Conservation (phyloP, 441 rosid species). For the Pelargonium cotyledonis region DNA sequence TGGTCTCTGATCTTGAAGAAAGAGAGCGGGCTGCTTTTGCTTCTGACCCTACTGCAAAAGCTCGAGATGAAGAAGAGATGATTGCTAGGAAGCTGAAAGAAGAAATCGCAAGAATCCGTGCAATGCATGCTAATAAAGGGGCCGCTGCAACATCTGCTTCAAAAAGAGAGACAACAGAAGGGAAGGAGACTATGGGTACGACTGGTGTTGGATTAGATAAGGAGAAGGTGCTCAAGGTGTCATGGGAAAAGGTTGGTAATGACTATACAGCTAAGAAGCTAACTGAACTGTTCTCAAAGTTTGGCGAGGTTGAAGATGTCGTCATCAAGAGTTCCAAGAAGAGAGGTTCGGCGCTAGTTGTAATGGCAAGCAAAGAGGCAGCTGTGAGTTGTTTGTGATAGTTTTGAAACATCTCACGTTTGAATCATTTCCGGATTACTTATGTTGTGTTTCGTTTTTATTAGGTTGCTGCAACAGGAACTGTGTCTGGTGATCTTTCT, state of each 20-base stretch:
- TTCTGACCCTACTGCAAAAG: constrained; percentile 35
- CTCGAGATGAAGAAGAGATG: constrained; percentile 56
- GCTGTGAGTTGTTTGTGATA: constrained; percentile 42
- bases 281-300: constrained; percentile 52
- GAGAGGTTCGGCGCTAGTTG: constrained; percentile 69
- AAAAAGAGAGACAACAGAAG: constrained; percentile 25
- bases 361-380: constrained; percentile 67
- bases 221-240: constrained; percentile 65
- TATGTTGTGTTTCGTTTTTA: constrained; percentile 10
- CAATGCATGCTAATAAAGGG: constrained; percentile 43
- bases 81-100: constrained; percentile 61
- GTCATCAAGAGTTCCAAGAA: constrained; percentile 64
- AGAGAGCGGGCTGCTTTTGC: constrained; percentile 69
- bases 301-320: constrained; percentile 80
- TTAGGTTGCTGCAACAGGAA: constrained; percentile 60
- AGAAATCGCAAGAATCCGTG: constrained; percentile 65
- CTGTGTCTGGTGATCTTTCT: constrained; percentile 44
- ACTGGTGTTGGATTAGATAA: constrained; percentile 39
- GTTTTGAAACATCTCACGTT: constrained; percentile 4
- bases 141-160: constrained; percentile 22
- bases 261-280: constrained; percentile 57
- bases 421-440: neutral
- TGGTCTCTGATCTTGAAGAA: constrained; percentile 77
- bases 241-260: constrained; percentile 68
- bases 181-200: constrained; percentile 24